These are phyloP conservation scores for Ascocoryne sarcoides DNA, from an alignment of 2,329 filamentous ascomycete species.

Conservation along the genomic window DNA sequence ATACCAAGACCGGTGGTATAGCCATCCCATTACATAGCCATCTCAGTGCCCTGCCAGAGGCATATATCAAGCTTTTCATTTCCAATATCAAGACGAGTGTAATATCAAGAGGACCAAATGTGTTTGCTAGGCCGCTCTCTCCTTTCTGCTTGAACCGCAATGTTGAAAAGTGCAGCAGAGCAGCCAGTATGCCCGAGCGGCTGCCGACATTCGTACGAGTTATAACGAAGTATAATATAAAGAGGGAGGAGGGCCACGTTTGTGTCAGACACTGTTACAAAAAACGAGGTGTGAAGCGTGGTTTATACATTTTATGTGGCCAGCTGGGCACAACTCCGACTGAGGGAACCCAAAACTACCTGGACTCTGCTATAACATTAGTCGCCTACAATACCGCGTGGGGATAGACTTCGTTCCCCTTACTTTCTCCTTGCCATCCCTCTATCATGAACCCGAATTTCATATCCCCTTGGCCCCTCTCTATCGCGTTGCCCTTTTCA, in stretches of 20 bases:
- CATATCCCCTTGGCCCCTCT: slow-evolving; percentile 46
- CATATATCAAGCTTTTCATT: no score
- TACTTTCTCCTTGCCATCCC: slow-evolving; percentile 30
- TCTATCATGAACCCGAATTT: slow-evolving; percentile 48
- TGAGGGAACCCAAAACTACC: neutral
- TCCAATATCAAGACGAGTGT: no score
- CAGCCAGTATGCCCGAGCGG: no score
- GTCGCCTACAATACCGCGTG: slow-evolving; percentile 15
- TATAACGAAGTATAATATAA: neutral
- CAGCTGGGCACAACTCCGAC: neutral
- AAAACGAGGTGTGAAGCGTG: neutral
- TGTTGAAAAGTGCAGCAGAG: no score
- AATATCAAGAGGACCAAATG: no score
- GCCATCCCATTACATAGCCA: no score
- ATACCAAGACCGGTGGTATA: no score
- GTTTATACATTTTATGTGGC: neutral
- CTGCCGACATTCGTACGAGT: neutral
- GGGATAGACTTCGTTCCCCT: slow-evolving; percentile 17
- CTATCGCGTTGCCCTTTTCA: slow-evolving; percentile 44
- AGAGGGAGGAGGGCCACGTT: neutral
- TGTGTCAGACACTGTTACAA: neutral
- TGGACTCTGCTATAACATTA: slow-evolving; percentile 7
- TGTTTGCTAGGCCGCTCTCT: no score
- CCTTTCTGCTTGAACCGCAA: no score
- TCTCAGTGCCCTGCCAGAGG: no score